phyloP scores from a whole-genome alignment of 345 rosid species.

The Populus ilicifolia region DNA sequence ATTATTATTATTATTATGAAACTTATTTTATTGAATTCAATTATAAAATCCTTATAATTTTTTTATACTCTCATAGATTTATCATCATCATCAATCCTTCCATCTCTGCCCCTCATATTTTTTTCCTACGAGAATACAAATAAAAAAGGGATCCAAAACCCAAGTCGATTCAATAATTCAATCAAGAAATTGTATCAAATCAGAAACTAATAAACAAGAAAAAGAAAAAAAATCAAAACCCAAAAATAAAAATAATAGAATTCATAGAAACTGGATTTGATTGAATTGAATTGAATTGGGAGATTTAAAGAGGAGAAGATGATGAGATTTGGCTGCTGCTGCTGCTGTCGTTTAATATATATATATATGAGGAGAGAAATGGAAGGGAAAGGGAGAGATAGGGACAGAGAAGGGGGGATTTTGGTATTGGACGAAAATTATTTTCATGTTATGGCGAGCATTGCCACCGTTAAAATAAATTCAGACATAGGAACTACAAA shows the following conservation, averaged over 20 bases:
- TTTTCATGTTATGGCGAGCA: too few relatives aligned
- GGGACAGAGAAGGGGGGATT: too few relatives aligned
- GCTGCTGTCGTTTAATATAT: not conserved
- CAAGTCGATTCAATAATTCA: constrained; percentile 1
- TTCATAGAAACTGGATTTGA: not conserved
- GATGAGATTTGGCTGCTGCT: constrained; percentile 1
- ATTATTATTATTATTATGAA: not conserved
- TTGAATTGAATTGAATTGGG: not conserved
- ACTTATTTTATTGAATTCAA: not conserved
- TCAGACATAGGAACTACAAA: too few relatives aligned
- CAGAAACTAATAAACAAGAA: not conserved
- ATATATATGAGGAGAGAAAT: not conserved
- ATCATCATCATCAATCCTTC: not conserved
- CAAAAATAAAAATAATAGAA: not conserved
- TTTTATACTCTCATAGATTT: not conserved
- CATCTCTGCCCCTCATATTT: not conserved
- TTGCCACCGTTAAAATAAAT: too few relatives aligned
- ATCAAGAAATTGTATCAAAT: not conserved
- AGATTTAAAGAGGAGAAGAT: not conserved
- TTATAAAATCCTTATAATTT: not conserved
- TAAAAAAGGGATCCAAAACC: constrained; percentile 9
- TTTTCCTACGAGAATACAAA: too few relatives aligned
- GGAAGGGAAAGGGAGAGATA: not conserved
- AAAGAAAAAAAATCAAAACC: not conserved
- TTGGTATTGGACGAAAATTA: not conserved